Base-by-base conservation (phyloP, 495 filamentous ascomycete species). In the Astrocystis sublimbata region DNA sequence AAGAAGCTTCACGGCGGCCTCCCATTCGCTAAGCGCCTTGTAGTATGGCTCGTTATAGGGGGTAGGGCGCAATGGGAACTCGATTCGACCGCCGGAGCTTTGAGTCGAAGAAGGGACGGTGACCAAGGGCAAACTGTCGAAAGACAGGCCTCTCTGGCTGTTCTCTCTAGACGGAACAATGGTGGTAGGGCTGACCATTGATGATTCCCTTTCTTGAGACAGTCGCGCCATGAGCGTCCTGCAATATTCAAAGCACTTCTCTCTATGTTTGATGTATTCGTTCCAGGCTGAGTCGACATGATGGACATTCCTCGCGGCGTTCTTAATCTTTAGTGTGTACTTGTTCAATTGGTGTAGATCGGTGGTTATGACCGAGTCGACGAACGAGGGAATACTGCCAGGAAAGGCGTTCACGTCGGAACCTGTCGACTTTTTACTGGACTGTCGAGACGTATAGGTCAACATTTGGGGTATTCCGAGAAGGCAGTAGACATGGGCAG, bases 281-380 rank as follows among this genome's bases (percentile, higher is more conserved):
- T 73, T 64, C 69, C 69, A 76, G 31, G 62, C 66, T 8, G 62
- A 54, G 49, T 76, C 73, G 19, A 74, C 67, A 28, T 74, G 67
- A 31, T 68, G 65, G 15, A 63, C 49, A 3, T 58, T 63, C 7
- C 57, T 60, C 28, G 69, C 62, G 6, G 62, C 71, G 55, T 58
- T 66, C 41, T 66, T 61, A 28, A 76, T 65, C 24, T 63, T 62
- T 31, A 53, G 30, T 12, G 65, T 66, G 33, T 70, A 63, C 21
- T 68, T 65, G 5, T 58, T 64, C 40, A 76, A 63, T 31, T 71
- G 70, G 4, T 61, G 62, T 30, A 68, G 68, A 33, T 67, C 61
- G 40, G 45, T 30, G 47, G 71, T 68, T 24, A 40, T 43, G 35
- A 36, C 30, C 28, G 59, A 40, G 46, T 61, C 59, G 59, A 40